These are phyloP conservation scores for Komagataella populi DNA, from an alignment of 805 yeast species.

Conservation along the genomic window DNA sequence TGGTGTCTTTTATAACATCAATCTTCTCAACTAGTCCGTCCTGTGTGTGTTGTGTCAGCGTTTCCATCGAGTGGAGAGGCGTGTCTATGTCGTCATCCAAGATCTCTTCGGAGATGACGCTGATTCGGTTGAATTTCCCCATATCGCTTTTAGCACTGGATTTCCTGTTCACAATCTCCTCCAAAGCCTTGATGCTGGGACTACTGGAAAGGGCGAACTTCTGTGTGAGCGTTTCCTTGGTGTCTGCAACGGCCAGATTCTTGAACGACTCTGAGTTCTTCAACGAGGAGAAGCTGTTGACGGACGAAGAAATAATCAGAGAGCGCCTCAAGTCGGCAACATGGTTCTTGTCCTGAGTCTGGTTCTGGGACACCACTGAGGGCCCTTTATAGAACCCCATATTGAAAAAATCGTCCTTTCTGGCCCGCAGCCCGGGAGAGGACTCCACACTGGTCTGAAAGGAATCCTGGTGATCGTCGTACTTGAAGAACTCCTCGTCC, in stretches of 20 bases:
- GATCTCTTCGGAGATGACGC: slow-evolving; percentile 1
- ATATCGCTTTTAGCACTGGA: slow-evolving; percentile 4
- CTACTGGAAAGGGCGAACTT: slow-evolving; percentile 18
- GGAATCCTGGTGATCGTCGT: slow-evolving; percentile 19
- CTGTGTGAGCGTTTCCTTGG: slow-evolving; percentile 16
- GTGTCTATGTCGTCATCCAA: neutral
- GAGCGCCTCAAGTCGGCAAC: slow-evolving; percentile 18
- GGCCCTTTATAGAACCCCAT: slow-evolving; percentile 4
- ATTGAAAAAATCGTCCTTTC: neutral
- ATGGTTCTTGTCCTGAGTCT: slow-evolving; percentile 8
- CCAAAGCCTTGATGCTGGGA: slow-evolving; percentile 21
- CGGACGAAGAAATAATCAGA: slow-evolving; percentile 17
- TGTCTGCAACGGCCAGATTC: neutral
- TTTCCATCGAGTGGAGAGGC: neutral
- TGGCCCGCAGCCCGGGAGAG: slow-evolving; percentile 6
- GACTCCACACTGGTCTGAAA: slow-evolving; percentile 22
- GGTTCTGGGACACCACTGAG: neutral
- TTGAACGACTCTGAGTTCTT: neutral
- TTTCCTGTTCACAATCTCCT: slow-evolving; percentile 16
- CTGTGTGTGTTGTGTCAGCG: neutral
- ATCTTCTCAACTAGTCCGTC: neutral
- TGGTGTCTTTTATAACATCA: neutral
- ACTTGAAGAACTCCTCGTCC: slow-evolving; percentile 19
- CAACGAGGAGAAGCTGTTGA: neutral
- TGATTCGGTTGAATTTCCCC: neutral